Evolutionary conservation across 169 alveolate genomes (phyloP), one percentile per base, ranked within the genome.

Genomic region (Cystoisospora suis): DNA sequence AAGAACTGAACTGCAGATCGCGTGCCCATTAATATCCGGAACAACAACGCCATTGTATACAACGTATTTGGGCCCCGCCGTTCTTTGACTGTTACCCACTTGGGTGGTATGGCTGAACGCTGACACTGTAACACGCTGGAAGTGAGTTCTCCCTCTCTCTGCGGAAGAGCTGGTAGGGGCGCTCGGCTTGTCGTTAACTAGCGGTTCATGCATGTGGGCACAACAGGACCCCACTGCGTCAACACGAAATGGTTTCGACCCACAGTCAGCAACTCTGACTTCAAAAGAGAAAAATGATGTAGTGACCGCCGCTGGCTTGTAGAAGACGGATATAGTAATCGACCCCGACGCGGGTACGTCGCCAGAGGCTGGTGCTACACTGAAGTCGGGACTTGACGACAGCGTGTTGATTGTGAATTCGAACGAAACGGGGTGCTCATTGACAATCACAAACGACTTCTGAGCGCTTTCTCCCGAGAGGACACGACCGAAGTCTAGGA

Each of bases 201-300:
- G n/a, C n/a, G n/a, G n/a, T n/a, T n/a, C n/a, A n/a, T n/a, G n/a
- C n/a, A n/a, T n/a, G n/a, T n/a, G n/a, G n/a, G 9, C 56, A 1
- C 27, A 2, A n/a, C 83, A 72, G 49, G 83, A 40, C 17, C 83
- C 83, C 56, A 72, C n/a, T n/a, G 83, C 83, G 34, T 72, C 83
- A 17, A 72, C 83, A 56, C 47, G 83, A 56, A 36, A 27, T 32
- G 83, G 83, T 56, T 38, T 32, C 45, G 83, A 72, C 6, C 56
- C 83, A 38, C 3, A 72, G 56, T 72, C 83, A 38, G 83, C 83
- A 29, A 72, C 0, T 7, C 27, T 36, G 34, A 72, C 45, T n/a
- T 72, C 83, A 6, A 72, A 38, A 17, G 83, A 27, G 15, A 72
- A 72, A 38, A 72, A 72, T 1, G 58, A 27, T 0, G 83, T 72